Base-by-base conservation (phyloP, 2,329 filamentous ascomycete genomes). In the Curvularia sp. region DNA sequence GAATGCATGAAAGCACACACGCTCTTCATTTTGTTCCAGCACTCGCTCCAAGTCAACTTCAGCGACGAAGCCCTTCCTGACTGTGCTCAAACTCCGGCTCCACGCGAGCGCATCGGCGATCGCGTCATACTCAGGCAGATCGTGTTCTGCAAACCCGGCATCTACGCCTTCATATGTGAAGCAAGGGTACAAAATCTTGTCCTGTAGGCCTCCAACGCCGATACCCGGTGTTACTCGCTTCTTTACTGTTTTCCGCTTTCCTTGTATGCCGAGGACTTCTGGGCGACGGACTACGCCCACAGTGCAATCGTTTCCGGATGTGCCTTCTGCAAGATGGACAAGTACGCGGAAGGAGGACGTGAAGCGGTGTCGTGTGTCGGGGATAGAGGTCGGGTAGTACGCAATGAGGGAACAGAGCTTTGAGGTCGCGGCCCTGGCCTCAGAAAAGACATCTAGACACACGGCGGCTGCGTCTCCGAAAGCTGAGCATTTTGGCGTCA, bases 141-240 rank as follows among this genome's bases (percentile, higher is more conserved):
- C 86, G 20, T 84, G 82, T 75, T 93, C 89, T 0, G 90, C 90
- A 62, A 93, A 93, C 0, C 90, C 90, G 0, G 86, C 78, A 50
- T 86, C 78, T 0, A 77, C 85, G 59, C 82, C 79, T 10, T 82
- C 80, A 64, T 89, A 89, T 0, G 81, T 81, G 68, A 83, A 87
- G 4, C 81, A 76, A 42, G 77, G 77, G 57, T 81, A 79, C 48
- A 75, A 72, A n/a, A 81, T 74, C 55, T 78, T 77, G 42, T 71
- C 65, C 31, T 75, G 73, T 35, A 79, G 69, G 3, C 84, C 71
- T 33, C 81, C 84, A 9, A 80, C 79, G 9, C 84, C 84, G 2
- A 83, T 79, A 0, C 84, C 84, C 0, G 80, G 76, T 4, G 82
- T 81, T 53, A 86, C 77, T 24, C 77, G 78, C 60, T 84, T 83